Base-by-base conservation (phyloP, 495 filamentous ascomycete species). In the Schizothecium vesticola region DNA sequence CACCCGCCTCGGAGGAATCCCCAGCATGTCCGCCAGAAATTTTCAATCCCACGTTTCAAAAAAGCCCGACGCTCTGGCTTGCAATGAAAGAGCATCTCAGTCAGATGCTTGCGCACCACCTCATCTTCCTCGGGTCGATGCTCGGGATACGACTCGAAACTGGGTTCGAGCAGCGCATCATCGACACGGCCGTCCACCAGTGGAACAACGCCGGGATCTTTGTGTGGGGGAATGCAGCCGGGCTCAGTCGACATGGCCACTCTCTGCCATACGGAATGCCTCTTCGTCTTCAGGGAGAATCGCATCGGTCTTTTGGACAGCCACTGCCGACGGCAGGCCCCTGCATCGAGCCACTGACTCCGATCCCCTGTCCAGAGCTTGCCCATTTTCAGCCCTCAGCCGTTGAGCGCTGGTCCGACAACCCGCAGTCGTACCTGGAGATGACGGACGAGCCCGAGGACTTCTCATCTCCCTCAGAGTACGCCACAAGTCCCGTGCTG, bases 81-180 rank as follows among this genome's bases (percentile, higher is more conserved):
- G 68, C 73, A 33, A 80, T 74, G 68, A 74, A 76, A 67, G 75
- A 75, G 58, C 74, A 75, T 56, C 66, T 80, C 36, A 73, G 75
- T 56, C 77, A 78, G 67, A 80, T 75, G 68, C 69, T 80, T 26
- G 77, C 73, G 1, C 77, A 78, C 33, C 73, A 80, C 61, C 61
- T 79, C 26, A 71, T 78, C 9, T 79, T 71, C 33, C 62, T 80
- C 4, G 77, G 75, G 0, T 74, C 72, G 0, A 71, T 73, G 57
- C 59, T 80, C 5, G 74, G 74, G 2, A 78, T 80, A 63, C 72
- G 71, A 56, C 66, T 79, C 19, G 75, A 75, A 0, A 70, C 70
- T 16, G 66, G 60, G 0, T 21, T 78, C 3, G 75, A 80, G 66
- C 69, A 70, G 67, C 70, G 64, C 61, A 74, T 80, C 43, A 70